A percentile compares a stretch with the other conserved stretches of the same genome.
phyloP scores from a whole-genome alignment of 495 filamentous ascomycete genomes.

The Aspergillus coremiiformis region DNA sequence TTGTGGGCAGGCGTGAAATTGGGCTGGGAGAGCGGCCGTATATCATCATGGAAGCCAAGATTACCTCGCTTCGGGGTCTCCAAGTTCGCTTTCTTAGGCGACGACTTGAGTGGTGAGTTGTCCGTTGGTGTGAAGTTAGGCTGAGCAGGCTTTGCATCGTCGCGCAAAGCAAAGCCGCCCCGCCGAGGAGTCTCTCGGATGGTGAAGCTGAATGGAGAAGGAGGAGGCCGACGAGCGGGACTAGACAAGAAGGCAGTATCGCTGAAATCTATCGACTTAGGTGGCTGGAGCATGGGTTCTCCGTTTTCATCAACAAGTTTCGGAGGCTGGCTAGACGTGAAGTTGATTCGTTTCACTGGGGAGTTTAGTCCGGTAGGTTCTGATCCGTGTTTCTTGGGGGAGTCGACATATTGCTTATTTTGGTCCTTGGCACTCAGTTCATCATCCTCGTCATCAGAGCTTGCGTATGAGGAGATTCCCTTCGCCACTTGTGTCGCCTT shows the following conservation, averaged over 20 bases:
- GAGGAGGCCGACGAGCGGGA: slow-evolving; percentile 42
- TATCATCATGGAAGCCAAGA: slow-evolving; percentile 15
- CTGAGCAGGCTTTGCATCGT: slow-evolving; percentile 16
- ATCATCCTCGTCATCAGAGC: slow-evolving; percentile 45
- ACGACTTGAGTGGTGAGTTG: slow-evolving; percentile 22
- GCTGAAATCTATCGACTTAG: slow-evolving; percentile 29
- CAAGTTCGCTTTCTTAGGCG: slow-evolving; percentile 23
- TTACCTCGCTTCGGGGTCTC: slow-evolving; percentile 20
- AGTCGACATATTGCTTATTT: slow-evolving; percentile 29
- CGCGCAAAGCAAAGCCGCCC: slow-evolving; percentile 17
- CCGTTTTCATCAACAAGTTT: slow-evolving; percentile 33
- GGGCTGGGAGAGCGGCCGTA: slow-evolving; percentile 12
- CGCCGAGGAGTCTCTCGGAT: slow-evolving; percentile 30
- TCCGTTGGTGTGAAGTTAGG: slow-evolving; percentile 24
- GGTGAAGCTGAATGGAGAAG: slow-evolving; percentile 44
- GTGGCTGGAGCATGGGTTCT: slow-evolving; percentile 24
- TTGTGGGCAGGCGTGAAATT: slow-evolving; percentile 24
- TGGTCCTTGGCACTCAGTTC: slow-evolving; percentile 42
- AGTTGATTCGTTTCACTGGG: slow-evolving; percentile 37
- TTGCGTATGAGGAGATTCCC: slow-evolving; percentile 33
- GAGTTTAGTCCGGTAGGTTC: slow-evolving; percentile 27
- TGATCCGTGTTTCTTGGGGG: slow-evolving; percentile 30
- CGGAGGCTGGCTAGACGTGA: slow-evolving; percentile 25
- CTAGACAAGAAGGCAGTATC: slow-evolving; percentile 39
- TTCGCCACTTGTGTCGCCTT: slow-evolving; percentile 48